Base-by-base conservation (phyloP, 331 rosid species). In the Acacia concinna region DNA sequence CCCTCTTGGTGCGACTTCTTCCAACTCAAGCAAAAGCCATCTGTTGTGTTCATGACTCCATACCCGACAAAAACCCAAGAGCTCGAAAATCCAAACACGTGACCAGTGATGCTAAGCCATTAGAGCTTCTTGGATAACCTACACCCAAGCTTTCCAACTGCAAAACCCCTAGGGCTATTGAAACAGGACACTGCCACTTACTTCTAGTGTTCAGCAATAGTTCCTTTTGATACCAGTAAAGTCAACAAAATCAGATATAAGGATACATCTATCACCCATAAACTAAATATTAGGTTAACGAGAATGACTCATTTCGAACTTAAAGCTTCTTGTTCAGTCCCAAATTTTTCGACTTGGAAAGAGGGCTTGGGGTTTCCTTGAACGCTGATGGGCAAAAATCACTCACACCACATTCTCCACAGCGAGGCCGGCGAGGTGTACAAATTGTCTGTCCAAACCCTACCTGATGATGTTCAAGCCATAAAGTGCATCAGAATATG, bases 381-480 rank as follows among this genome's bases (percentile, higher is more conserved):
- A 87, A 89, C 0, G 97, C 97, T 3, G 97, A 91, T 9, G 97
- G 97, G 74, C 98, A 94, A 57, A 87, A 80, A 75, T 82, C 84
- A 43, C 81, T 87, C 37, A 94, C 84, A 76, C 78, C 60, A 68
- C 98, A 94, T 40, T 76, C 82, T 68, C 88, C 91, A 44, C 98
- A 92, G 41, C 65, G 86, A 73, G 98, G 97, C 78, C 97, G 60
- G 54, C 88, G 87, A 9, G 98, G 91, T 37, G 93, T 89, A 77
- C 97, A 94, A 40, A 92, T 77, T 4, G 91, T 85, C 79, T 92
- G 88, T 83, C 97, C 98, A 87, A 94, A 94, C 1, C 97, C 93
- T 23, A 94, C 98, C 98, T 92, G 88, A 84, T 78, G n/a, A 67
- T 40, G 67, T 77, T 65, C 57, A 81, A 81, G 64, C 68, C 73